Base-by-base conservation (phyloP, 768 basidiomycete species). In the Tremella fuciformis region DNA sequence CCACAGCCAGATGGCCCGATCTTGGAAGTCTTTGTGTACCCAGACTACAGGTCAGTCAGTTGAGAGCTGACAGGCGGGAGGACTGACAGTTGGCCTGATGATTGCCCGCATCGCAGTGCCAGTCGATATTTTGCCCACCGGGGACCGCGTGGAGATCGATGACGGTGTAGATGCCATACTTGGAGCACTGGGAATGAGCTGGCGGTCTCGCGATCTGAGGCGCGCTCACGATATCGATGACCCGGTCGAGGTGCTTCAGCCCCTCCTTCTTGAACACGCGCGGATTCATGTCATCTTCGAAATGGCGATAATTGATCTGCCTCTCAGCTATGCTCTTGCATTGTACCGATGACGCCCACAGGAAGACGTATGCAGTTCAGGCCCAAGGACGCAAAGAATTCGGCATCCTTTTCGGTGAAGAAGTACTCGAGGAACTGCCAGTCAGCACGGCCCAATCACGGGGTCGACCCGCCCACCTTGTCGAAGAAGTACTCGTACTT, bases 11-110 rank as follows among this genome's bases (percentile, higher is more conserved):
- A 89, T 74, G 9, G 82, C 76, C 1, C 88, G 84, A 75, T 91
- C 87, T 73, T 89, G 88, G 81, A 88, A 87, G 74, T 90, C 88
- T 64, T 84, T 88, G 81, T 90, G 86, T 50, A 82, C 82, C 87
- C 87, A 91, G 80, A 89, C 84, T 83, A n/a, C n/a, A n/a, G n/a
- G 50, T 9, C 19, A 25, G 15, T 57, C 34, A 59, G 59, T 48
- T 11, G 24, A 21, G n/a, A 49, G 34, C 38, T 54, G 15, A 25
- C 26, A 53, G 8, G 37, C 2, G 16, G 42, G 19, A n/a, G 13
- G 15, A 62, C 66, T 57, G 49, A 74, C 70, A 75, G 15, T 46
- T 46, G 13, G 70, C 65, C 34, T 73, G 71, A 49, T 63, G 51
- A n/a, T 60, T 70, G 0, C 71, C 69, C 1, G 64, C 50, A 71